Percentiles rank a stretch among this genome's conserved stretches.
These are phyloP conservation scores for Musa troglodytarum DNA, from an alignment of 176 grass and related monocot species.

Conservation along the genomic window DNA sequence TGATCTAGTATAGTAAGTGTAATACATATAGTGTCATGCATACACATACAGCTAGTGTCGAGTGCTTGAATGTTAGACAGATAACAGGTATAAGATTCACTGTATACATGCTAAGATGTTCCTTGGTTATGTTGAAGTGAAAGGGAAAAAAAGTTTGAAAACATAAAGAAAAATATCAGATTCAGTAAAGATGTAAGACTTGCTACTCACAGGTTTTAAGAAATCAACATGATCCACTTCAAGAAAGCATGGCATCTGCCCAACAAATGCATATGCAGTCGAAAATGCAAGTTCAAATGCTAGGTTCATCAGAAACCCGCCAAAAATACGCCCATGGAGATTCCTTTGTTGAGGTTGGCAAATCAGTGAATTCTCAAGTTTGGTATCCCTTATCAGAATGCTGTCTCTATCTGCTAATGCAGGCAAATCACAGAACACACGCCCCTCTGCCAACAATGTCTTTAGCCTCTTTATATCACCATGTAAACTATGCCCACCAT, in stretches of 20 bases:
- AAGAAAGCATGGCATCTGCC: conserved; percentile 74
- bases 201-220: conserved; percentile 73
- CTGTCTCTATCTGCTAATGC: conserved; percentile 75
- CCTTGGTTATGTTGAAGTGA: too few species aligned
- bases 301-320: conserved; percentile 92
- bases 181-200: neutral
- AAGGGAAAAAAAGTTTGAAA: too few species aligned
- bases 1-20: neutral
- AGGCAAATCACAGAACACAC: conserved; percentile 91
- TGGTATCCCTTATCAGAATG: conserved; percentile 66
- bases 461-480: conserved; percentile 47
- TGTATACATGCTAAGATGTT: too few species aligned
- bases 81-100: too few species aligned
- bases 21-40: neutral
- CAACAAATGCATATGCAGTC: conserved; percentile 88
- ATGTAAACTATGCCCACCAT: conserved; percentile 35
- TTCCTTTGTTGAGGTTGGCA: conserved; percentile 95
- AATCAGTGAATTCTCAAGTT: conserved; percentile 65
- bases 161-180: neutral
- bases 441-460: conserved; percentile 54
- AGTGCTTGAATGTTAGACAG: too few species aligned
- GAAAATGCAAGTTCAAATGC: conserved; percentile 94
- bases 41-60: too few species aligned
- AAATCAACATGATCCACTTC: conserved; percentile 98
- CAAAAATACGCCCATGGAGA: conserved; percentile 81